A percentile compares a stretch with the other conserved stretches of the same genome.
Evolutionary conservation across 2,329 filamentous ascomycete species (phyloP).

Genomic region (Epichloe coenophiala): DNA sequence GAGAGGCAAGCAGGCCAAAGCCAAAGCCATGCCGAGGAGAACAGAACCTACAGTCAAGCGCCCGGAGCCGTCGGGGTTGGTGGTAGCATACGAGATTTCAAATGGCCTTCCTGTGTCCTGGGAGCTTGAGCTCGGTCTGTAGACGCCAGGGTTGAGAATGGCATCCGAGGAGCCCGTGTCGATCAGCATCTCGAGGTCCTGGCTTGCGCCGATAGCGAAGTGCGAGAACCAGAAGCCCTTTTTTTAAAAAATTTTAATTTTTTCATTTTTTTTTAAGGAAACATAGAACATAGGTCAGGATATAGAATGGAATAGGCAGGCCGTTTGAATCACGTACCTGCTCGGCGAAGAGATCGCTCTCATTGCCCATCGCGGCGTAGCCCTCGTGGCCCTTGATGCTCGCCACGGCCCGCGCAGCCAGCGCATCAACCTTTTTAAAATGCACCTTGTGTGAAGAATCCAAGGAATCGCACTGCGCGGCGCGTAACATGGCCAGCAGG

Average conservation of each 20-base stretch:
- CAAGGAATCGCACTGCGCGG: background rate
- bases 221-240: conserved; percentile 11
- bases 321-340: background rate
- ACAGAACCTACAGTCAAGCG: background rate
- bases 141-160: conserved; percentile 9
- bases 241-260: too few relatives aligned
- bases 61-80: conserved; percentile 10
- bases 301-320: too few relatives aligned
- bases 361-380: background rate
- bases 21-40: background rate
- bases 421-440: background rate
- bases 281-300: background rate
- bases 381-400: background rate
- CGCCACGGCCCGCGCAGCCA: background rate
- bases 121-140: conserved; percentile 7
- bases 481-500: background rate
- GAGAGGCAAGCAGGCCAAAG: background rate
- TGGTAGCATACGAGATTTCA: conserved; percentile 8
- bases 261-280: too few relatives aligned
- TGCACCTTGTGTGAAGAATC: background rate
- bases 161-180: conserved; percentile 10
- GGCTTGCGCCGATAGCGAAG: conserved; percentile 9
- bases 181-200: conserved; percentile 9
- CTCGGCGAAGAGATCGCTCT: background rate
- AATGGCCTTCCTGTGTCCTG: conserved; percentile 4